These are phyloP conservation scores for Cornus florida DNA, from an alignment of 148 eudicot genomes.

Conservation along the genomic window DNA sequence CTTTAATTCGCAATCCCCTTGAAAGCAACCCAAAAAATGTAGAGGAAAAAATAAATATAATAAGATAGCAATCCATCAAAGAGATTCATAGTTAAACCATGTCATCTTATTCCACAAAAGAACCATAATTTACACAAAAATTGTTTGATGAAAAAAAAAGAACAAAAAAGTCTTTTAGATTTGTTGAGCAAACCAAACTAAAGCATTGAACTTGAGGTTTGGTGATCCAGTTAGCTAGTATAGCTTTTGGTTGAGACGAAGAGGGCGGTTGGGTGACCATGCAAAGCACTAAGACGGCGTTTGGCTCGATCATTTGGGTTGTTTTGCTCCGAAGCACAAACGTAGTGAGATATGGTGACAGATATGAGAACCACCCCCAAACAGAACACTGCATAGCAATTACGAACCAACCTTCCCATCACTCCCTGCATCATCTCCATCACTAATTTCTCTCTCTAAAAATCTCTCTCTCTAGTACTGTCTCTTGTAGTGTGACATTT, in stretches of 20 bases:
- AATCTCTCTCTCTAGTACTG: not conserved
- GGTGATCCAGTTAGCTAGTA: not conserved
- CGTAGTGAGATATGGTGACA: slow-evolving; percentile 12
- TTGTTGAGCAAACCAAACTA: not conserved
- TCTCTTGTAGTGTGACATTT: too few relatives aligned
- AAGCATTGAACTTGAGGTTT: not conserved
- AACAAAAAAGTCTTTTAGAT: not conserved
- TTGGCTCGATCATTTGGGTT: not conserved
- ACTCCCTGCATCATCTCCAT: slow-evolving; percentile 2
- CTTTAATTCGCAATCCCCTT: too few relatives aligned
- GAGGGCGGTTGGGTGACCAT: not conserved
- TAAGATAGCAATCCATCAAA: not conserved
- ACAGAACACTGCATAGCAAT: slow-evolving; percentile 30
- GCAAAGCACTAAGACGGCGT: not conserved
- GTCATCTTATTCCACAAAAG: not conserved
- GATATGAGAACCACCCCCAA: slow-evolving; percentile 22
- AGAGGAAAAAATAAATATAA: not conserved
- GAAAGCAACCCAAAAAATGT: not conserved
- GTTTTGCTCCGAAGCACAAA: not conserved
- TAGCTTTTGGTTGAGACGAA: not conserved
- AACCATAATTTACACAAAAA: not conserved
- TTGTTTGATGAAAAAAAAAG: too few relatives aligned
- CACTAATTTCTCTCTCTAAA: not conserved
- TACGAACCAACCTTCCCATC: slow-evolving; percentile 15
- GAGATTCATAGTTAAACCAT: not conserved